phyloP scores from a whole-genome alignment of 495 filamentous ascomycete genomes.

The Aspergillus taichungensis region DNA sequence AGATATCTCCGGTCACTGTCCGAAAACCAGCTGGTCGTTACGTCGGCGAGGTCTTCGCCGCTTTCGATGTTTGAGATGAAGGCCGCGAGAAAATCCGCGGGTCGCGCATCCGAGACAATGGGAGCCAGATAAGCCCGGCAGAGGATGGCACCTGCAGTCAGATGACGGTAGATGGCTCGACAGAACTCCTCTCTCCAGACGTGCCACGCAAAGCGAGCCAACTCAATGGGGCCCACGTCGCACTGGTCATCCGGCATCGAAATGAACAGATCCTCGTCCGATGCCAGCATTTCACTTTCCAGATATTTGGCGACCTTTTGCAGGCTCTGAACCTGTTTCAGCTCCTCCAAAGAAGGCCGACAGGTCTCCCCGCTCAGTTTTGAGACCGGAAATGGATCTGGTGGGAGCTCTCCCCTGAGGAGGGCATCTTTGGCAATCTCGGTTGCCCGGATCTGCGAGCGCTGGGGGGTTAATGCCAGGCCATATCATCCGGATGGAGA shows the following conservation, averaged over 20 bases:
- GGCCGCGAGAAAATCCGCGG: background rate
- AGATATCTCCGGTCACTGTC: background rate
- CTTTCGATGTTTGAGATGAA: background rate
- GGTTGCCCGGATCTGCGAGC: conserved; percentile 1
- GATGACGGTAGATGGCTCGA: conserved; percentile 2
- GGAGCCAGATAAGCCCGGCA: background rate
- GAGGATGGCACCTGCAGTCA: conserved; percentile 1
- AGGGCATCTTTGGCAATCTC: background rate
- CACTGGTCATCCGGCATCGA: background rate
- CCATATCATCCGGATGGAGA: background rate
- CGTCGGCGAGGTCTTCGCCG: background rate
- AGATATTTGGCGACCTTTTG: too few relatives aligned
- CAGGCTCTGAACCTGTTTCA: background rate
- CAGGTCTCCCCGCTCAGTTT: background rate
- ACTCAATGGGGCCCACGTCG: background rate
- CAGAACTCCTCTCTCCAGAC: background rate
- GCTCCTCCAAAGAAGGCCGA: background rate
- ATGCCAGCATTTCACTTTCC: background rate
- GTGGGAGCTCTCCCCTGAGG: conserved; percentile 1
- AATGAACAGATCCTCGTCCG: background rate
- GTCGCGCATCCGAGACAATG: background rate
- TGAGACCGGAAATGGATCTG: background rate
- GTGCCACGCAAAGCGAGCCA: background rate
- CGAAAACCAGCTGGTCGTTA: background rate
- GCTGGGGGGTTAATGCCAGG: background rate